Evolutionary conservation across 352 stramenopile genomes (phyloP).

Genomic region (Phytophthora citrophthora): DNA sequence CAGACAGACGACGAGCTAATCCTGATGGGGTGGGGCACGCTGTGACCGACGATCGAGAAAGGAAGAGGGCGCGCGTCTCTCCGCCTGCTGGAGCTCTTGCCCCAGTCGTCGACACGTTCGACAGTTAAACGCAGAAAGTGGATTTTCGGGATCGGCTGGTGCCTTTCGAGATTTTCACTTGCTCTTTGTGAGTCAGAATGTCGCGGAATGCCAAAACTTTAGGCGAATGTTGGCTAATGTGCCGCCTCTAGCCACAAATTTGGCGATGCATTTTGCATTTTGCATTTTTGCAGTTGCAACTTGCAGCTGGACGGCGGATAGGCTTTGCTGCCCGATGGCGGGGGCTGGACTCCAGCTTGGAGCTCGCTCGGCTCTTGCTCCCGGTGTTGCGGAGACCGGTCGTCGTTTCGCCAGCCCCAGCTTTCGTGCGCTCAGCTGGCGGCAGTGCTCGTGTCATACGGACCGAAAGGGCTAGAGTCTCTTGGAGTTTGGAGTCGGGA

Average conservation of each 20-base stretch:
- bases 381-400: slow-evolving; percentile 5
- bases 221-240: slow-evolving; percentile 21
- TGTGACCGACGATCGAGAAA: slow-evolving; percentile 21
- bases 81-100: background rate
- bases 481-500: background rate
- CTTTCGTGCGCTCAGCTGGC: slow-evolving; percentile 13
- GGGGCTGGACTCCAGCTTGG: background rate
- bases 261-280: slow-evolving; percentile 12
- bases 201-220: slow-evolving; percentile 17
- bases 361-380: slow-evolving; percentile 1
- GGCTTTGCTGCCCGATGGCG: background rate
- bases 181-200: slow-evolving; percentile 24
- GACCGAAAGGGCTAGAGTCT: background rate
- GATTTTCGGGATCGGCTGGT: slow-evolving; percentile 11
- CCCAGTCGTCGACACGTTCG: slow-evolving; percentile 9
- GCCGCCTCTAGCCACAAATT: slow-evolving; percentile 8
- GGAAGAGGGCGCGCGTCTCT: slow-evolving; percentile 17
- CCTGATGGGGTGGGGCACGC: slow-evolving; percentile 13
- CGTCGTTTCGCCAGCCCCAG: slow-evolving; percentile 6
- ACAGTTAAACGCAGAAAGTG: slow-evolving; percentile 19
- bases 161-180: slow-evolving; percentile 9
- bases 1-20: slow-evolving; percentile 24
- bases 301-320: background rate
- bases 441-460: slow-evolving; percentile 15
- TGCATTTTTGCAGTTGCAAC: background rate